Evolutionary conservation across 1,139 yeast genomes (phyloP).

Genomic region (Suhomyces wounanorum): DNA sequence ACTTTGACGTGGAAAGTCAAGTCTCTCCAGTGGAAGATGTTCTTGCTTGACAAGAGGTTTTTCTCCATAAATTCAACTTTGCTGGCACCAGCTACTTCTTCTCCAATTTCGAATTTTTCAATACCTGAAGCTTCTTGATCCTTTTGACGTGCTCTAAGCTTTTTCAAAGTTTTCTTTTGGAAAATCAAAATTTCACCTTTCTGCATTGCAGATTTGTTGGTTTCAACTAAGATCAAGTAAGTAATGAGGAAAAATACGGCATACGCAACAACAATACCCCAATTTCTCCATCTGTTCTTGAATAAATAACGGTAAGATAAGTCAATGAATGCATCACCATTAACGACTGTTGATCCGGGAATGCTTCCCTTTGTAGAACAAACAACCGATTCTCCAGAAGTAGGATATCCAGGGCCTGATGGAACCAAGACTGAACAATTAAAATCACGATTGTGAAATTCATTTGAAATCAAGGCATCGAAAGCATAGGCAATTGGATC

Average conservation of each 20-base stretch:
- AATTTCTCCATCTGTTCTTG: conserved; percentile 79
- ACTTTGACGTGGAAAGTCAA: conserved; percentile 72
- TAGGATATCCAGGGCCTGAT: conserved; percentile 46
- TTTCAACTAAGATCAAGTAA: conserved; percentile 61
- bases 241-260: conserved; percentile 54
- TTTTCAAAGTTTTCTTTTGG: conserved; percentile 28
- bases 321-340: conserved; percentile 59
- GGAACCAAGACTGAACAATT: conserved; percentile 54
- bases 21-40: conserved; percentile 53
- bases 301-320: conserved; percentile 51
- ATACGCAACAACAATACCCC: conserved; percentile 67
- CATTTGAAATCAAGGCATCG: conserved; percentile 68
- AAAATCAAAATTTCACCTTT: conserved; percentile 67
- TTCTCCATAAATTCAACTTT: conserved; percentile 16
- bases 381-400: conserved; percentile 41
- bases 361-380: conserved; percentile 67
- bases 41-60: conserved; percentile 15
- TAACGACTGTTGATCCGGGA: conserved; percentile 55
- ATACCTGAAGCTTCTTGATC: conserved; percentile 15
- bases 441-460: conserved; percentile 45
- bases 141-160: conserved; percentile 20
- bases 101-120: conserved; percentile 18
- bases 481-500: conserved; percentile 72
- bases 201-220: conserved; percentile 72
- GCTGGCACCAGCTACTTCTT: conserved; percentile 18